These are phyloP conservation scores for Saprolegnia diclina DNA, from an alignment of 352 stramenopile genomes.

Conservation along the genomic window DNA sequence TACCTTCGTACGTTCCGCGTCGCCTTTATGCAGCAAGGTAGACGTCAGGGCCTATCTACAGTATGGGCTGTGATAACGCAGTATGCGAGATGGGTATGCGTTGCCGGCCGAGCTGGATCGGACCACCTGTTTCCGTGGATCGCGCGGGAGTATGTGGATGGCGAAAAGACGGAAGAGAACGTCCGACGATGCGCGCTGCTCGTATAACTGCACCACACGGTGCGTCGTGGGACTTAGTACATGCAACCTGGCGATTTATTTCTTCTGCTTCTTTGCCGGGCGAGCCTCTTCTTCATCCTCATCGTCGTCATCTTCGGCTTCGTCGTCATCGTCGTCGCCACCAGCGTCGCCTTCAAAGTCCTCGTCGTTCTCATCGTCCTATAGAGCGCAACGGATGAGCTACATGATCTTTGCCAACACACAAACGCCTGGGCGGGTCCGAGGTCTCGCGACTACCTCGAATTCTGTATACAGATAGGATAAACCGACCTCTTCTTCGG, in stretches of 20 bases:
- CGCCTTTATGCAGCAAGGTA: too few relatives aligned
- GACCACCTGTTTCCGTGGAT: background rate
- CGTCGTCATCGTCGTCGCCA: constrained; percentile 25
- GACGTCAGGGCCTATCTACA: too few relatives aligned
- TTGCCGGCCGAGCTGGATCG: too few relatives aligned
- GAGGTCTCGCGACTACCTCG: constrained; percentile 15
- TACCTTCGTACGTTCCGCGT: too few relatives aligned
- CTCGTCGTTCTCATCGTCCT: constrained; percentile 26
- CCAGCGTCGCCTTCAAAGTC: constrained; percentile 26
- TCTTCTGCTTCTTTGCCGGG: constrained; percentile 29
- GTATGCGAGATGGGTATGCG: too few relatives aligned
- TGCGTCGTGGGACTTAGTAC: background rate
- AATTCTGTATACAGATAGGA: constrained; percentile 28
- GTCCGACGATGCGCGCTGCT: constrained; percentile 1
- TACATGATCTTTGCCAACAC: background rate
- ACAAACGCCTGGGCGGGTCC: background rate
- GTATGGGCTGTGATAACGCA: too few relatives aligned
- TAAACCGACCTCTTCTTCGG: constrained; percentile 28
- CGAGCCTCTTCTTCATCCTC: constrained; percentile 21
- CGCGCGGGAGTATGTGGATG: too few relatives aligned
- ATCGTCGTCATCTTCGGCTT: constrained; percentile 18
- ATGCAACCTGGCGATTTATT: constrained; percentile 17
- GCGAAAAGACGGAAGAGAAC: background rate
- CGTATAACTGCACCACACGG: background rate
- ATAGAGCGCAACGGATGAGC: background rate